phyloP scores from a whole-genome alignment of 2,329 filamentous ascomycete genomes.

The Talaromyces amestolkiae region DNA sequence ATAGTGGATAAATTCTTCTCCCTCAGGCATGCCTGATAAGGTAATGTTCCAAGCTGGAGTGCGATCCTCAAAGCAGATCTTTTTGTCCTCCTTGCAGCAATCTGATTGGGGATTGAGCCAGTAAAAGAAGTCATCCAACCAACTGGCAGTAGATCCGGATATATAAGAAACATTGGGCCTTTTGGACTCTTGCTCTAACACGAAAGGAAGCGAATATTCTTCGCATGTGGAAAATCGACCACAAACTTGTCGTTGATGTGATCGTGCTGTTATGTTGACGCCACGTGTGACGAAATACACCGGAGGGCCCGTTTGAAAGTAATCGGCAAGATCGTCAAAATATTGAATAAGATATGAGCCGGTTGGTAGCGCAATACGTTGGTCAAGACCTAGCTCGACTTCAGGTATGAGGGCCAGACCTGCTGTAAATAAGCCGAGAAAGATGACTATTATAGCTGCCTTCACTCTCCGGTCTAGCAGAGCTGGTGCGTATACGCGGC shows the following conservation, averaged over 20 bases:
- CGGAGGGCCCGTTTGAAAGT: conserved; percentile 86
- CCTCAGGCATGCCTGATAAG: conserved; percentile 86
- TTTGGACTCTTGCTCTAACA: conserved; percentile 92
- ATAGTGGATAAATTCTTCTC: conserved; percentile 85
- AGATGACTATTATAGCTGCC: conserved; percentile 70
- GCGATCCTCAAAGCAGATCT: conserved; percentile 75
- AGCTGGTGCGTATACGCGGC: conserved; percentile 79
- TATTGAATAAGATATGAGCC: conserved; percentile 94
- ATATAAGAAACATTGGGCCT: conserved; percentile 84
- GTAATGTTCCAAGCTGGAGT: conserved; percentile 85
- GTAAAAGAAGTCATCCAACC: conserved; percentile 94
- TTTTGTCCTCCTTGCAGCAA: conserved; percentile 68
- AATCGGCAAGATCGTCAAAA: conserved; percentile 92
- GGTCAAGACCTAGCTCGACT: conserved; percentile 84
- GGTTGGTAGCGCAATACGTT: conserved; percentile 88
- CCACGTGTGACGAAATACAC: conserved; percentile 92
- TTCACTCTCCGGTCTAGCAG: conserved; percentile 80
- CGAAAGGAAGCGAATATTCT: conserved; percentile 76
- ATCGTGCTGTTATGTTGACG: conserved; percentile 72
- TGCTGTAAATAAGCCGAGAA: conserved; percentile 82
- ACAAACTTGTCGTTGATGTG: conserved; percentile 81
- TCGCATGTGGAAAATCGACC: conserved; percentile 89
- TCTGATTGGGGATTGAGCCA: conserved; percentile 91
- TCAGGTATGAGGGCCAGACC: conserved; percentile 80
- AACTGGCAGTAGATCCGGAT: conserved; percentile 82